Evolutionary conservation across 495 filamentous ascomycete species (phyloP).

Genomic region (Parathielavia appendiculata): DNA sequence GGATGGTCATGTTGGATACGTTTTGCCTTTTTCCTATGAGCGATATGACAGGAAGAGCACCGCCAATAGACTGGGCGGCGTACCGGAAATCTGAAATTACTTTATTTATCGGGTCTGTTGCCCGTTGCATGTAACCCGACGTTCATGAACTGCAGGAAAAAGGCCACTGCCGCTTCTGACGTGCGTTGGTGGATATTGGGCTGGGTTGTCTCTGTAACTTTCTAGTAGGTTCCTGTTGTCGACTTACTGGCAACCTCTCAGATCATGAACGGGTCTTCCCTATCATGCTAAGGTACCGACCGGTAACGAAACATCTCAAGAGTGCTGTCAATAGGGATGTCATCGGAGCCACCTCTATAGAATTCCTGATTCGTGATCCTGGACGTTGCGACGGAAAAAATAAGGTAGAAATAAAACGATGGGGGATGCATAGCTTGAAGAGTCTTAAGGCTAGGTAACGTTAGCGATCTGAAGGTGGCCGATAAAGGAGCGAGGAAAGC

Average conservation of each 20-base stretch:
- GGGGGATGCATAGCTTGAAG: too few relatives aligned
- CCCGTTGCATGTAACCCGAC: background rate
- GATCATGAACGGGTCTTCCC: too few relatives aligned
- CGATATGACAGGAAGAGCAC: slow-evolving; percentile 2
- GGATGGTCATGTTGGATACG: background rate
- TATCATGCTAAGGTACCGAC: too few relatives aligned
- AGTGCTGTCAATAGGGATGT: too few relatives aligned
- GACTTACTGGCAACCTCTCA: too few relatives aligned
- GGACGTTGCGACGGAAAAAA: too few relatives aligned
- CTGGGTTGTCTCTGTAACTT: background rate
- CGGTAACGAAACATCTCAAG: too few relatives aligned
- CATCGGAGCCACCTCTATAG: too few relatives aligned
- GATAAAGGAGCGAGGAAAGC: background rate
- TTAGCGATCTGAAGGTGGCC: background rate
- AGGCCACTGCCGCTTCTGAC: background rate
- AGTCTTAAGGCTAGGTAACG: background rate
- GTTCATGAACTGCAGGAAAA: background rate
- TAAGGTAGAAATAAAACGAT: too few relatives aligned
- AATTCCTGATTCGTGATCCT: too few relatives aligned
- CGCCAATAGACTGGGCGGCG: slow-evolving; percentile 9
- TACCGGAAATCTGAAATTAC: background rate
- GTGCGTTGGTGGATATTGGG: background rate
- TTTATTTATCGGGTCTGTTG: background rate
- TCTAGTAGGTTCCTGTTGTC: too few relatives aligned
- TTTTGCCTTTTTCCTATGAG: background rate